Evolutionary conservation across 768 basidiomycete species (phyloP), one percentile per base, ranked within the genome.

Genomic region (Xerocomellus intermedius): DNA sequence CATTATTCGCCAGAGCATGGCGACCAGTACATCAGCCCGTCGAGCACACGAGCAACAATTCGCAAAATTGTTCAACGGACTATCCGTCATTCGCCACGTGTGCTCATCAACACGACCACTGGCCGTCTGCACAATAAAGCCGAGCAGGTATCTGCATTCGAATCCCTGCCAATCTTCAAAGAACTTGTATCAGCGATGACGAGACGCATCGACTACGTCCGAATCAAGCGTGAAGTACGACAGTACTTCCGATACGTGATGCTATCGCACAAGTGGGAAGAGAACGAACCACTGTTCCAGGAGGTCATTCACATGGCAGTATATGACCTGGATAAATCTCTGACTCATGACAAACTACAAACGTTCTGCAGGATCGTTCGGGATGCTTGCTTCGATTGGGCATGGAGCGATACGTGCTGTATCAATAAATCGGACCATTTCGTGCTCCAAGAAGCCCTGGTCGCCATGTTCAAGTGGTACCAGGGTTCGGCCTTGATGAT

Each of bases 231-330:
- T n/a, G 50, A 26, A 51, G 33, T 51, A 19, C 50, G 50, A n/a
- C 21, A 26, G 41, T 51, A 42, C 50, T 51, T 51, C 33, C 32
- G 33, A 13, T 51, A 51, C 17, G 42, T 42, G 14, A 51, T 36
- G 50, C 33, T 51, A 17, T 51, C 50, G 22, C 50, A 50, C 41
- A 42, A 35, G 50, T 50, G 32, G 50, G 41, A 42, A 24, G 47
- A 36, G 4, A 37, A 48, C 9, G 47, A 48, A n/a, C 47, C 47
- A 6, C 47, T 36, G 17, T 48, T 36, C 22, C 21, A 24, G 8
- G 14, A 48, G 0, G 16, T 48, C 16, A 4, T 37, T 10, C 22
- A n/a, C 22, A 17, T 48, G 5, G 21, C 35, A 35, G 47, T 48
- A 16, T 48, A 48, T 13, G 33, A 48, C n/a, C 22, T 48, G 2